Base-by-base conservation (phyloP, 352 stramenopile species). In the Phytophthora ohioensis region DNA sequence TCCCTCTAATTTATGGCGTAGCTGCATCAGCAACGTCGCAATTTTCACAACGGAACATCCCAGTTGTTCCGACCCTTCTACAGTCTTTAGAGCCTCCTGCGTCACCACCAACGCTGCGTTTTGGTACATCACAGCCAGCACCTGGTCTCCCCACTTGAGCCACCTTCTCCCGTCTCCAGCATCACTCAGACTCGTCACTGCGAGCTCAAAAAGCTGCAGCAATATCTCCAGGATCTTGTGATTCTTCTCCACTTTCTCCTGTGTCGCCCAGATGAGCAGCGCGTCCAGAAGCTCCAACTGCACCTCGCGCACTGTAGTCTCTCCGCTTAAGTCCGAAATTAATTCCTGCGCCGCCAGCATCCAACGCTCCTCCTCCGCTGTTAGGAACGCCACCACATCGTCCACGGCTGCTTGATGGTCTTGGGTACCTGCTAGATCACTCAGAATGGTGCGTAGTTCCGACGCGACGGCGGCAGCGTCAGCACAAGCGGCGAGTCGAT, bases 111-210 rank as follows among this genome's bases (percentile, higher is more conserved):
- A 51, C 8, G 49, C 54, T 38, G 48, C 54, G 11, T 68, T 68
- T 27, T 71, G 55, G 47, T 65, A 35, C 27, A 74, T 43, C 27
- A 71, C 12, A 64, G 36, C 15, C 38, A 80, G 51, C 38, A 80
- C 63, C 35, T 71, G 54, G 11, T 77, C 64, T 48, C 68, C 69
- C 64, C 63, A 80, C 17, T 71, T 70, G n/a, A 74, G 21, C 73
- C 73, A 80, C n/a, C 72, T 51, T 59, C 35, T 51, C 0, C 27
- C 13, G 30, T 66, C 64, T 59, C 48, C 55, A 57, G 30, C 41
- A 38, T 63, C 60, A n/a, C 55, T 46, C 32, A 80, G 52, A 61
- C 43, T 38, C 7, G 57, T 53, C 4, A 36, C 49, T 30, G 49
- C 64, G 12, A 66, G 9, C 32, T 77, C 35, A 51, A 80, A 69